These are phyloP conservation scores for Apiosordaria backusii DNA, from an alignment of 495 filamentous ascomycete genomes.

Conservation along the genomic window DNA sequence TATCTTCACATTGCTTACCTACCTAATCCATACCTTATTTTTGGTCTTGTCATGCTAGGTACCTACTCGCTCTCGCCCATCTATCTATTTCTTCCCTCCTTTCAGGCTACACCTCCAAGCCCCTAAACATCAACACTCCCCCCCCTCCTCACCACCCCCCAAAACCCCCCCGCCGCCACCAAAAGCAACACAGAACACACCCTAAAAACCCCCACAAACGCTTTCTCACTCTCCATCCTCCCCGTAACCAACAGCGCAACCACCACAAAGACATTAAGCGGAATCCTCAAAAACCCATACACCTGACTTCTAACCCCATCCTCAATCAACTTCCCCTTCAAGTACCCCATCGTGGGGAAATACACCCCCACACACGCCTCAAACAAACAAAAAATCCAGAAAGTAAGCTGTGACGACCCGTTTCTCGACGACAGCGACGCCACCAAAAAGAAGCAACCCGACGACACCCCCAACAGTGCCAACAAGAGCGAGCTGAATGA, in stretches of 20 bases:
- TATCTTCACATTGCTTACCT: no score
- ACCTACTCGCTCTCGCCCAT: no score
- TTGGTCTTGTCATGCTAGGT: no score
- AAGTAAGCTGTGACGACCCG: constrained; percentile 40
- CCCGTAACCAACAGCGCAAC: constrained; percentile 42
- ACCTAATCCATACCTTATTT: no score
- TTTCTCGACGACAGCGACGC: constrained; percentile 35
- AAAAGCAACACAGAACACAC: constrained; percentile 38
- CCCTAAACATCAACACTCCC: background rate
- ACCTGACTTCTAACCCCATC: constrained; percentile 50
- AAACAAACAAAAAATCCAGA: constrained; percentile 54
- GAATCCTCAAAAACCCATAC: constrained; percentile 51
- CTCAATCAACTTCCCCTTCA: constrained; percentile 49
- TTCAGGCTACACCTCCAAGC: no score
- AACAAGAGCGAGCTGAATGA: constrained; percentile 37
- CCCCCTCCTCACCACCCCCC: background rate
- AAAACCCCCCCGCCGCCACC: constrained; percentile 13
- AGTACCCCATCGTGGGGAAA: constrained; percentile 48
- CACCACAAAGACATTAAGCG: constrained; percentile 55
- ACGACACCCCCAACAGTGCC: constrained; percentile 32
- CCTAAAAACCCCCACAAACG: constrained; percentile 32
- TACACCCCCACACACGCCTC: constrained; percentile 54
- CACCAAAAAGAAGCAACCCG: constrained; percentile 40
- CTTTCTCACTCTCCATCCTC: constrained; percentile 31
- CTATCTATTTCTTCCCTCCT: no score